Percentiles rank a stretch among this genome's conserved stretches.
Conservation (phyloP, 2,329 filamentous ascomycete genomes). For the Alternaria metachromatica region DNA sequence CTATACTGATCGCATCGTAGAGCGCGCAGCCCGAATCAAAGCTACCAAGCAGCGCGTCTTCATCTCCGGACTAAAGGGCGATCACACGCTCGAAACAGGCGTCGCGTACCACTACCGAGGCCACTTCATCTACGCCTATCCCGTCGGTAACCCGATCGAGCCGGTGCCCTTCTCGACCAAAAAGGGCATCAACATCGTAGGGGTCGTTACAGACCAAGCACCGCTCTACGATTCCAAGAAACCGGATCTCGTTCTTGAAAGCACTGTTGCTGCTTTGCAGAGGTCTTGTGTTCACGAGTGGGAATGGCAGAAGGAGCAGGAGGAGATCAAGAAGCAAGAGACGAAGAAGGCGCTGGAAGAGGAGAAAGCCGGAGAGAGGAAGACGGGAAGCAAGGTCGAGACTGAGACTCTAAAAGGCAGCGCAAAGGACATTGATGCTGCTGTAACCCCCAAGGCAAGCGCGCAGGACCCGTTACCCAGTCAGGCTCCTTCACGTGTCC, state of each 20-base stretch:
- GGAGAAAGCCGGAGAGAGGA: background rate
- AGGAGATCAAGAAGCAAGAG: conserved; percentile 2
- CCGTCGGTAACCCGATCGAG: conserved; percentile 24
- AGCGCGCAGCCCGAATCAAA: conserved; percentile 9
- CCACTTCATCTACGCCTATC: conserved; percentile 34
- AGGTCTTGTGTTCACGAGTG: conserved; percentile 7
- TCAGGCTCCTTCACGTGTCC: background rate
- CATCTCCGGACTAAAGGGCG: conserved; percentile 32
- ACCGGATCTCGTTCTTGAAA: conserved; percentile 10
- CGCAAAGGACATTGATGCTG: background rate
- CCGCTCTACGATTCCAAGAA: conserved; percentile 15
- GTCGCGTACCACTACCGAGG: conserved; percentile 42
- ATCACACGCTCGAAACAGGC: conserved; percentile 28
- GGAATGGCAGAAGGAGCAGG: conserved; percentile 10
- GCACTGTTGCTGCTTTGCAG: conserved; percentile 17
- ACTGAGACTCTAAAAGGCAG: background rate
- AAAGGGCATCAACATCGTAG: conserved; percentile 24
- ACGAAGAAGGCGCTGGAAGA: background rate
- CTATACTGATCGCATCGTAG: background rate
- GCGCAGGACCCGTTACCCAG: background rate
- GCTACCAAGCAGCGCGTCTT: conserved; percentile 24
- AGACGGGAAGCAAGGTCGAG: background rate
- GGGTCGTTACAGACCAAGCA: conserved; percentile 7
- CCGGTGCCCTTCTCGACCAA: conserved; percentile 28
- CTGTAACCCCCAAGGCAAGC: background rate